Conservation (phyloP, 768 basidiomycete genomes). For the Hortiboletus flavorubellus region DNA sequence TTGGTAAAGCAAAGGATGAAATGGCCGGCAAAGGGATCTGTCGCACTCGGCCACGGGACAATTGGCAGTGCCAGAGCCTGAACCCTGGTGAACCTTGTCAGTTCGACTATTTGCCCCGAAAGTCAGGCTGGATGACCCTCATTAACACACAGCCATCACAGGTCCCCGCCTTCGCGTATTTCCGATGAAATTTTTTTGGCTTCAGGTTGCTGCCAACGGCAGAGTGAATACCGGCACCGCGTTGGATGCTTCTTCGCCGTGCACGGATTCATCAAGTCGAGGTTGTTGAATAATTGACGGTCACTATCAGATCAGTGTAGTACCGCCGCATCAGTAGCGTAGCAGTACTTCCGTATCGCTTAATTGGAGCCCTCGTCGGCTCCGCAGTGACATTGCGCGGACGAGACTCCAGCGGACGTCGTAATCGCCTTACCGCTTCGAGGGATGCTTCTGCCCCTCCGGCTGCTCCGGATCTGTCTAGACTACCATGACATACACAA, state of each 20-base stretch:
- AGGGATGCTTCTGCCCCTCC: slow-evolving; percentile 10
- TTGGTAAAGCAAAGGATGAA: slow-evolving; percentile 15
- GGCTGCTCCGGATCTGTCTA: slow-evolving; percentile 14
- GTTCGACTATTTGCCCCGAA: slow-evolving; percentile 32
- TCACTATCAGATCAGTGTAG: background rate
- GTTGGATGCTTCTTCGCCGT: slow-evolving; percentile 6
- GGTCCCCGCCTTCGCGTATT: slow-evolving; percentile 39
- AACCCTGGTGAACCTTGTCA: slow-evolving; percentile 30
- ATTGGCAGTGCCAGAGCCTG: slow-evolving; percentile 29
- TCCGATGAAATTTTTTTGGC: slow-evolving; percentile 34
- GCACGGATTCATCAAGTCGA: slow-evolving; percentile 1
- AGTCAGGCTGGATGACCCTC: slow-evolving; percentile 30
- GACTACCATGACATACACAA: slow-evolving; percentile 22
- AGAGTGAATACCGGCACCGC: slow-evolving; percentile 16
- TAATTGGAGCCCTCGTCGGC: slow-evolving; percentile 17
- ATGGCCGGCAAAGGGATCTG: slow-evolving; percentile 14
- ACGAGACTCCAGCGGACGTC: slow-evolving; percentile 7
- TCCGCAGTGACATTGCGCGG: slow-evolving; percentile 15
- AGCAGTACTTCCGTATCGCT: slow-evolving; percentile 13
- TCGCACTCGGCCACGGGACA: slow-evolving; percentile 22
- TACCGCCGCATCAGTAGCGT: background rate
- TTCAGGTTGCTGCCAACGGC: slow-evolving; percentile 14
- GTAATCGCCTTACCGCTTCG: slow-evolving; percentile 12
- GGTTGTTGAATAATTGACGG: background rate
- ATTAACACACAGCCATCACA: slow-evolving; percentile 37